These are phyloP conservation scores for Alternaria dauci DNA, from an alignment of 2,329 filamentous ascomycete species.

Conservation along the genomic window DNA sequence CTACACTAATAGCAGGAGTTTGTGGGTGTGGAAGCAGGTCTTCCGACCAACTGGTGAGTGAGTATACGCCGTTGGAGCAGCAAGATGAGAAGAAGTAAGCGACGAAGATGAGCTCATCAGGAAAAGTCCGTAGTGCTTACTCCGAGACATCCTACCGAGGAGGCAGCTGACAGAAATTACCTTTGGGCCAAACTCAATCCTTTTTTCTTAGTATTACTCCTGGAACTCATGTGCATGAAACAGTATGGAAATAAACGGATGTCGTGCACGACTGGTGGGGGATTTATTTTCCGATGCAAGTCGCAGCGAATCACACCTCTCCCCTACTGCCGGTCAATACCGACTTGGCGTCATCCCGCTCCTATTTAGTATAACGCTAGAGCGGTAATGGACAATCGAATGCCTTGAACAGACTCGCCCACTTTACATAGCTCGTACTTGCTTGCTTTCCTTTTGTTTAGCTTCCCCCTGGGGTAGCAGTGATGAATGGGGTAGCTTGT, in stretches of 20 bases:
- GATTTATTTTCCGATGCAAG: background rate
- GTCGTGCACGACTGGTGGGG: background rate
- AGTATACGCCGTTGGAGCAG: too few species aligned
- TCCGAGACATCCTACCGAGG: background rate
- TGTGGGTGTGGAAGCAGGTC: conserved; percentile 1
- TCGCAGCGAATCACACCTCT: background rate
- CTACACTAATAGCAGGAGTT: conserved; percentile 22
- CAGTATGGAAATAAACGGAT: background rate
- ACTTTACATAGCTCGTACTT: background rate
- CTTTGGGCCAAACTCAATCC: background rate
- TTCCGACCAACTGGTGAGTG: background rate
- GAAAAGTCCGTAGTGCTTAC: background rate
- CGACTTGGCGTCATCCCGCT: background rate
- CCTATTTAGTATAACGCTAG: background rate
- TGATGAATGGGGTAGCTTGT: background rate
- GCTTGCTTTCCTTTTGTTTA: background rate
- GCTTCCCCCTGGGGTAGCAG: background rate
- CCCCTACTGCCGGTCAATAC: background rate
- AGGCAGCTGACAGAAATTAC: background rate
- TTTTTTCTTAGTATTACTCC: background rate
- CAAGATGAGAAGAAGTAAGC: background rate
- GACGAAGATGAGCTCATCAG: background rate
- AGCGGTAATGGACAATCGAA: background rate
- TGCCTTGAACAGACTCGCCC: background rate
- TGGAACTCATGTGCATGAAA: background rate